A percentile compares a stretch with the other conserved stretches of the same genome.
These are phyloP conservation scores for Teratosphaeria gauchensis DNA, from an alignment of 2,329 filamentous ascomycete genomes.

Conservation along the genomic window DNA sequence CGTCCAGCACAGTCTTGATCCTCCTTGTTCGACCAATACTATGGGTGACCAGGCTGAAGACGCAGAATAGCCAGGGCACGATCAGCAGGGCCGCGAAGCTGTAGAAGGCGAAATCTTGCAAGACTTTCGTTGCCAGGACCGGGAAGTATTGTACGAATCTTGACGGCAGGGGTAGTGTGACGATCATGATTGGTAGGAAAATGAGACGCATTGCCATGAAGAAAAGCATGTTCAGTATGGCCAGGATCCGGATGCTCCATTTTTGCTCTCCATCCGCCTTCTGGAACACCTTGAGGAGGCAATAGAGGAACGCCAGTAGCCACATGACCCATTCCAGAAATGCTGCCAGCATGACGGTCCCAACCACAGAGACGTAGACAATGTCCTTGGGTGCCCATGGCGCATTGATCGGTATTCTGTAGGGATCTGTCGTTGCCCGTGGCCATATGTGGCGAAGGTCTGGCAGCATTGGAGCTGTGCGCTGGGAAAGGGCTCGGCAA, in stretches of 20 bases:
- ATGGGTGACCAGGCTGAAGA: constrained; percentile 83
- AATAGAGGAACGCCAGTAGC: constrained; percentile 90
- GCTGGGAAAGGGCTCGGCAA: background rate
- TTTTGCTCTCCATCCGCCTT: constrained; percentile 55
- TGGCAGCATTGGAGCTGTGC: background rate
- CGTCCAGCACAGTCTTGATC: constrained; percentile 76
- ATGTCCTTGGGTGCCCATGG: constrained; percentile 49
- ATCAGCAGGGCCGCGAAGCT: constrained; percentile 77
- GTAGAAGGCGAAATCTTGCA: constrained; percentile 97
- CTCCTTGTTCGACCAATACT: constrained; percentile 71
- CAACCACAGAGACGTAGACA: constrained; percentile 72
- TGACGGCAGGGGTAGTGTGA: constrained; percentile 74
- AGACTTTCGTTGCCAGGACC: constrained; percentile 51
- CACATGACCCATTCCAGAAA: constrained; percentile 90
- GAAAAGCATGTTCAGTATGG: constrained; percentile 61
- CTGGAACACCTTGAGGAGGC: constrained; percentile 72
- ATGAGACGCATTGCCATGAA: constrained; percentile 76
- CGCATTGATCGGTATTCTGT: background rate
- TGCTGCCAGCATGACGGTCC: constrained; percentile 71
- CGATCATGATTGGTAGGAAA: constrained; percentile 88
- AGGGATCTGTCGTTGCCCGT: background rate
- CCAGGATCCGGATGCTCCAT: constrained; percentile 69
- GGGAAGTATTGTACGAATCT: constrained; percentile 68
- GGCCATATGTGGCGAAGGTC: background rate
- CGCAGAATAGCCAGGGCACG: constrained; percentile 84